A percentile compares a stretch with the other conserved stretches of the same genome.
phyloP scores from a whole-genome alignment of 2,329 filamentous ascomycete genomes.

The Trichoderma sp. region DNA sequence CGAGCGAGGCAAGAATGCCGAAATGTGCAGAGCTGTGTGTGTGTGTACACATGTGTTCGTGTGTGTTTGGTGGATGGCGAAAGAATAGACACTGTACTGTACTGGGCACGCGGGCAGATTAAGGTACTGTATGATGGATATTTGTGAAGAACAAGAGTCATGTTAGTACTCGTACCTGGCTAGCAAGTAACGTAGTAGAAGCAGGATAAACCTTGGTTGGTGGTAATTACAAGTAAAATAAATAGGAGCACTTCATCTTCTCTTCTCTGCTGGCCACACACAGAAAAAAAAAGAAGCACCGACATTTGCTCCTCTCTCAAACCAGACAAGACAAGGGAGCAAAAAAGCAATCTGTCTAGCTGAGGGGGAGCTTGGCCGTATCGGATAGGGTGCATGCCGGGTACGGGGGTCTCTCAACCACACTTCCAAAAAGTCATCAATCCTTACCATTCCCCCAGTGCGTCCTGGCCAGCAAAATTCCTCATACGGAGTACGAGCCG shows the following conservation, averaged over 20 bases:
- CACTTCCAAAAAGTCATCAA: background rate
- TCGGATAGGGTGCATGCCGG: slow-evolving; percentile 15
- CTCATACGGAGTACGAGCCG: slow-evolving; percentile 15
- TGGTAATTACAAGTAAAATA: background rate
- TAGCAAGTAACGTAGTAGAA: background rate
- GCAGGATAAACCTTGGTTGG: background rate
- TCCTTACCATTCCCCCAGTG: background rate
- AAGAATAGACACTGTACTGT: background rate
- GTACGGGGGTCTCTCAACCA: background rate
- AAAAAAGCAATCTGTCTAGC: background rate
- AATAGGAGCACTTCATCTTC: background rate
- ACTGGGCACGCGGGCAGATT: background rate
- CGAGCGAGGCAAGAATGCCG: background rate
- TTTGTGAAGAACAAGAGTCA: background rate
- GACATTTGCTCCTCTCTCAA: background rate
- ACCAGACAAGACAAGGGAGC: background rate
- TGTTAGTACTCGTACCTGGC: background rate
- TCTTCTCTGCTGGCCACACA: background rate
- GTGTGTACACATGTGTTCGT: background rate
- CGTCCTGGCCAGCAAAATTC: background rate
- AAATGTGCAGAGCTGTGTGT: background rate
- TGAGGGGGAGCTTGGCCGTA: slow-evolving; percentile 9
- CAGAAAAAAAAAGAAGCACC: background rate
- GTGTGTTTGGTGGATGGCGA: background rate
- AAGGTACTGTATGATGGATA: background rate